Conservation (phyloP, 177 flowering plant species). For the Telopea speciosissima region DNA sequence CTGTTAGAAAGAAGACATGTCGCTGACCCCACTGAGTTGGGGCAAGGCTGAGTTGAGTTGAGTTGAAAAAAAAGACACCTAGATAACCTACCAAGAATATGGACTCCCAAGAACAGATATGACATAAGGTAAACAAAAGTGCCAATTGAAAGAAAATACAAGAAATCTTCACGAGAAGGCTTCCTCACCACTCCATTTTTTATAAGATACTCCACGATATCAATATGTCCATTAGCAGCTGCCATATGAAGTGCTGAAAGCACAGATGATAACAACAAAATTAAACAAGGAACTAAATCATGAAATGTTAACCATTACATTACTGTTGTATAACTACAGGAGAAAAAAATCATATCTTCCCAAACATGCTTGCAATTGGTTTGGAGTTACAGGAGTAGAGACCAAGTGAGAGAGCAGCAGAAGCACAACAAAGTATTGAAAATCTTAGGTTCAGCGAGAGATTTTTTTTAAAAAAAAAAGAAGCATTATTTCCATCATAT, state of each 20-base stretch:
- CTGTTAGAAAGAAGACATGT: background rate
- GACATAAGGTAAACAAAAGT: too few species aligned
- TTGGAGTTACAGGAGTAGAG: too few species aligned
- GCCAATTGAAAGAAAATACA: background rate
- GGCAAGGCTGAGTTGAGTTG: too few species aligned
- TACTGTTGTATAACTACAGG: background rate
- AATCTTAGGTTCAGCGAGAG: too few species aligned
- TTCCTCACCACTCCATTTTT: constrained; percentile 58
- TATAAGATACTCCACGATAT: constrained; percentile 67
- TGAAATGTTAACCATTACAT: background rate
- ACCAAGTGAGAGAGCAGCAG: background rate
- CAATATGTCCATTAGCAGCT: constrained; percentile 87
- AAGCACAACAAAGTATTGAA: too few species aligned
- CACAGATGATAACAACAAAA: constrained; percentile 1
- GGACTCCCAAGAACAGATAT: background rate
- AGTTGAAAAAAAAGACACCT: too few species aligned
- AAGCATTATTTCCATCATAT: too few species aligned
- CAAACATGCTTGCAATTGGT: background rate
- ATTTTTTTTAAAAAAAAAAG: too few species aligned
- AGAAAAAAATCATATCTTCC: background rate
- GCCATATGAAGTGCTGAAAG: constrained; percentile 94
- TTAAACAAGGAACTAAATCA: background rate
- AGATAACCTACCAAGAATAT: background rate
- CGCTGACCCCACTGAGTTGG: too few species aligned
- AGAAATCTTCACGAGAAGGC: constrained; percentile 1